These are phyloP conservation scores for Globomyces pollinis-pini DNA, from an alignment of 192 early-diverging fungal species.

Conservation along the genomic window DNA sequence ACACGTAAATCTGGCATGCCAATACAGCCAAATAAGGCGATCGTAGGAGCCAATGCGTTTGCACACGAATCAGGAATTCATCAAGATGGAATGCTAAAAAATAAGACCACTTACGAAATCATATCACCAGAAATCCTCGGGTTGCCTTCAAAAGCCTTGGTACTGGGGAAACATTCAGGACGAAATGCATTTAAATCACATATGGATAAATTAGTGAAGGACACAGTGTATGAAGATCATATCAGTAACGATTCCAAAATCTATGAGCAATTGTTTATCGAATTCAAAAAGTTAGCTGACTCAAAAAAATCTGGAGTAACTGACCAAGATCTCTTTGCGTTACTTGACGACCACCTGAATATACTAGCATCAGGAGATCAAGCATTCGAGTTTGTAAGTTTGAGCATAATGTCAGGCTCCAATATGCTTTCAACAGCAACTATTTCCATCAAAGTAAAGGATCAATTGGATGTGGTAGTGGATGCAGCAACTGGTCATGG, in stretches of 20 bases:
- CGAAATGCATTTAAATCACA: conserved; percentile 84
- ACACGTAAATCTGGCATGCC: conserved; percentile 83
- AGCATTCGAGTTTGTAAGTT: conserved; percentile 56
- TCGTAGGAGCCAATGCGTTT: conserved; percentile 95
- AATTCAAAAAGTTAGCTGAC: conserved; percentile 91
- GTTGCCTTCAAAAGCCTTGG: conserved; percentile 72
- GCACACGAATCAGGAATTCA: conserved; percentile 97
- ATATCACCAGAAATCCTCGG: conserved; percentile 90
- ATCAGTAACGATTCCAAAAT: conserved; percentile 47
- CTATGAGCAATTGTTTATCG: conserved; percentile 74
- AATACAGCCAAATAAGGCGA: conserved; percentile 98
- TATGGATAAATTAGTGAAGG: conserved; percentile 63
- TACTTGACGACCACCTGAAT: conserved; percentile 71
- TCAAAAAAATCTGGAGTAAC: conserved; percentile 71
- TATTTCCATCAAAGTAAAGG: conserved; percentile 45
- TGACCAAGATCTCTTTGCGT: conserved; percentile 82
- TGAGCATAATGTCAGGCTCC: conserved; percentile 76
- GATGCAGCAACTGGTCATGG: conserved; percentile 82
- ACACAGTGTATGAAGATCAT: conserved; percentile 37
- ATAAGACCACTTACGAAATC: conserved; percentile 94
- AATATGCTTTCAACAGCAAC: conserved; percentile 72
- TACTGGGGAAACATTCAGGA: conserved; percentile 95
- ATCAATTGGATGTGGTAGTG: conserved; percentile 13
- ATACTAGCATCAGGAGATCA: conserved; percentile 29
- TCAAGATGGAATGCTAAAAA: conserved; percentile 96